A percentile compares a stretch with the other conserved stretches of the same genome.
These are phyloP conservation scores for Selaginella moellendorffii DNA, from an alignment of 75 land plant species.

Conservation along the genomic window DNA sequence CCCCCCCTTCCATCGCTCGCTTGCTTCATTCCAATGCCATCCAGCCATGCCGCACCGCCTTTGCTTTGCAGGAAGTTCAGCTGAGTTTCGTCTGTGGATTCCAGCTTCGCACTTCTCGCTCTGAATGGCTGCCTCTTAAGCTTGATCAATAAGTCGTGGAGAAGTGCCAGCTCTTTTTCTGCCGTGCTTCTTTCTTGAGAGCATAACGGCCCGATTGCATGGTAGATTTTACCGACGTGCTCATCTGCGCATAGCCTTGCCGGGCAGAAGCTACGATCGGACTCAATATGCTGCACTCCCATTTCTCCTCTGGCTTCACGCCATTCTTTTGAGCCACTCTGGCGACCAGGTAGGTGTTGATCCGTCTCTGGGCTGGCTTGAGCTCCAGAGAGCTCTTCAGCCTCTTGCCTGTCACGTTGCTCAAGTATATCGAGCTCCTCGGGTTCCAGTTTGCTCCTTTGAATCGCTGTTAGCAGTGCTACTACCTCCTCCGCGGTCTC, in stretches of 20 bases:
- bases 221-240: constrained; percentile 40
- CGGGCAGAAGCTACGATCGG: constrained; percentile 24
- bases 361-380: background rate
- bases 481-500: constrained; percentile 28
- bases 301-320: constrained; percentile 60
- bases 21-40: background rate
- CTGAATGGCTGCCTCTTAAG: constrained; percentile 39
- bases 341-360: constrained; percentile 44
- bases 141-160: constrained; percentile 25
- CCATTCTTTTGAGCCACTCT: constrained; percentile 84
- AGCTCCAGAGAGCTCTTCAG: constrained; percentile 23
- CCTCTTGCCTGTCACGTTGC: constrained; percentile 41
- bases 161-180: constrained; percentile 5
- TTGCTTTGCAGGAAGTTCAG: no score
- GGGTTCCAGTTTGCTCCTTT: constrained; percentile 27
- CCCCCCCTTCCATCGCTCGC: background rate
- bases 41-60: background rate
- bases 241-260: constrained; percentile 57
- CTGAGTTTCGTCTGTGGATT: background rate
- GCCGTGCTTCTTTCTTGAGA: no score
- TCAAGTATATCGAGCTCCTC: constrained; percentile 25
- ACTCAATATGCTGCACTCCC: constrained; percentile 13
- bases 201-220: constrained; percentile 39
- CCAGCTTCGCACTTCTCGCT: constrained; percentile 23
- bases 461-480: constrained; percentile 33